Evolutionary conservation across 768 basidiomycete genomes (phyloP).

Genomic region (Sarcomyxa edulis): DNA sequence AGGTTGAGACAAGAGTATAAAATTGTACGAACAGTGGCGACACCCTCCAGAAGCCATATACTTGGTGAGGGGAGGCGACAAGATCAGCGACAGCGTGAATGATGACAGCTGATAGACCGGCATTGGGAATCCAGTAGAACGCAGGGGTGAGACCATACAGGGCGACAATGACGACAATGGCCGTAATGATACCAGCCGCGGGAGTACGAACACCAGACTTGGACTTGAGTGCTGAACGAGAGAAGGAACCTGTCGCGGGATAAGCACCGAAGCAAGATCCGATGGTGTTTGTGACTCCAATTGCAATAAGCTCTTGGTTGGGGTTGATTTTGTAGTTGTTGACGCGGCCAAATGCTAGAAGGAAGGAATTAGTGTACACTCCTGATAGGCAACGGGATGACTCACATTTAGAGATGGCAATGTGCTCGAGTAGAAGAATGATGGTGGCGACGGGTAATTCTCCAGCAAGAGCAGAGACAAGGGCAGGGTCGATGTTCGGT

Average conservation of each 20-base stretch:
- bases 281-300: slow-evolving; percentile 93
- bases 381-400: slow-evolving; percentile 3
- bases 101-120: slow-evolving; percentile 87
- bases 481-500: slow-evolving; percentile 31
- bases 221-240: slow-evolving; percentile 92
- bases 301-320: slow-evolving; percentile 93
- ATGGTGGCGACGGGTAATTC: slow-evolving; percentile 84
- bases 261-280: slow-evolving; percentile 90
- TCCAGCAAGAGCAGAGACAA: slow-evolving; percentile 65
- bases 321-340: slow-evolving; percentile 94
- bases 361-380: background rate
- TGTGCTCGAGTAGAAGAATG: slow-evolving; percentile 90
- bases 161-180: slow-evolving; percentile 87
- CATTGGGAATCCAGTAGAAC: slow-evolving; percentile 85
- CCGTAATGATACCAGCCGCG: slow-evolving; percentile 78
- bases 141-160: slow-evolving; percentile 91
- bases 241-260: slow-evolving; percentile 97
- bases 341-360: slow-evolving; percentile 87
- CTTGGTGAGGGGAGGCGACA: slow-evolving; percentile 73
- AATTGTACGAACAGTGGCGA: too few species aligned
- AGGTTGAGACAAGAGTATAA: too few species aligned
- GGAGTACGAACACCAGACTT: slow-evolving; percentile 98
- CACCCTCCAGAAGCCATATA: slow-evolving; percentile 90
- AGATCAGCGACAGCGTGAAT: slow-evolving; percentile 90
- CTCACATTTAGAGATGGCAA: slow-evolving; percentile 92